phyloP scores from a whole-genome alignment of 2,329 filamentous ascomycete genomes.

The Pezicula radicicola region DNA sequence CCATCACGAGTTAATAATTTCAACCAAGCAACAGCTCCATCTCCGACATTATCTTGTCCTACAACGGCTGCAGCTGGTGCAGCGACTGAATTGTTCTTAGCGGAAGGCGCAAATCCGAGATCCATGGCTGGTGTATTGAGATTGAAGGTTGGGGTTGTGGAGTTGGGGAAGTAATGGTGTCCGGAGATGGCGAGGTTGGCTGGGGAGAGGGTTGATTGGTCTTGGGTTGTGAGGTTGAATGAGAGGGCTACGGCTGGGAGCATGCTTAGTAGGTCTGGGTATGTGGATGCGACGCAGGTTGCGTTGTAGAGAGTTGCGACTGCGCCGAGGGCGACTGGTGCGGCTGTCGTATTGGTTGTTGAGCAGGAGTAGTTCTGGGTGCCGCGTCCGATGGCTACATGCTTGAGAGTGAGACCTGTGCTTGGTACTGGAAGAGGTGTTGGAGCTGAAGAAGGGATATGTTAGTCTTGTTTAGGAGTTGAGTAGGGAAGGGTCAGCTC shows the following conservation, averaged over 20 bases:
- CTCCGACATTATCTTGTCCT: slow-evolving; percentile 55
- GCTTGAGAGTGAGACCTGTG: slow-evolving; percentile 60
- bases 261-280: slow-evolving; percentile 61
- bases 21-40: slow-evolving; percentile 77
- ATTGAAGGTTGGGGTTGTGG: slow-evolving; percentile 75
- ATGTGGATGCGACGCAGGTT: slow-evolving; percentile 71
- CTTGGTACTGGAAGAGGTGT: slow-evolving; percentile 59
- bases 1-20: slow-evolving; percentile 57
- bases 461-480: slow-evolving; percentile 4
- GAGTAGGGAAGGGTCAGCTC: slow-evolving; percentile 20
- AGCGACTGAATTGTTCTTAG: slow-evolving; percentile 55
- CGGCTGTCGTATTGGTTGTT: slow-evolving; percentile 52
- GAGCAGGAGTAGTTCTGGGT: slow-evolving; percentile 94
- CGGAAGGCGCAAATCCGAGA: slow-evolving; percentile 59
- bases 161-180: slow-evolving; percentile 75
- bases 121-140: slow-evolving; percentile 55
- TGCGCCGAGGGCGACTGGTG: slow-evolving; percentile 68
- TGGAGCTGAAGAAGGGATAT: slow-evolving; percentile 40
- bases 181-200: slow-evolving; percentile 65
- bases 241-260: slow-evolving; percentile 68
- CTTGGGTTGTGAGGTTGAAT: slow-evolving; percentile 50
- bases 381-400: slow-evolving; percentile 83
- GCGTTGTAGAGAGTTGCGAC: slow-evolving; percentile 85
- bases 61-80: slow-evolving; percentile 61
- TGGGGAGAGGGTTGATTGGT: slow-evolving; percentile 43